Evolutionary conservation across 2,329 filamentous ascomycete genomes (phyloP).

Genomic region (Colletotrichum phormii): DNA sequence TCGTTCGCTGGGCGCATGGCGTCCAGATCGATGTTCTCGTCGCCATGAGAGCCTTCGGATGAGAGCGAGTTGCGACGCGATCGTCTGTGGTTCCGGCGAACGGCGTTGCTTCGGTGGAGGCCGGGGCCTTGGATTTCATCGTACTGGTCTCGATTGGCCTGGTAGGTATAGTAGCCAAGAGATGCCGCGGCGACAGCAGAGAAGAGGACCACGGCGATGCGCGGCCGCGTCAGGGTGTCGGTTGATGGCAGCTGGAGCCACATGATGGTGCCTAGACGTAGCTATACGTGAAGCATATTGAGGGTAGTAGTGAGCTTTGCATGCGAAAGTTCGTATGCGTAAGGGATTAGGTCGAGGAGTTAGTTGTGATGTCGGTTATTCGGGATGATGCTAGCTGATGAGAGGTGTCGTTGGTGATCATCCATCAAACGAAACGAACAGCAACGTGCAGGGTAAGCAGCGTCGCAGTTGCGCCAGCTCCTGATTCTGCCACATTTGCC

Average conservation of each 20-base stretch:
- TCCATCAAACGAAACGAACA: not conserved
- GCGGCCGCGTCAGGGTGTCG: slow-evolving; percentile 66
- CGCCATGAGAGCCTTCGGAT: slow-evolving; percentile 53
- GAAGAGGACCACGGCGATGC: slow-evolving; percentile 66
- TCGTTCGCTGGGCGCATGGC: slow-evolving; percentile 46
- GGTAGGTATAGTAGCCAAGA: slow-evolving; percentile 69
- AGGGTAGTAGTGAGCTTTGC: not conserved
- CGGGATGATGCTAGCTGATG: not conserved
- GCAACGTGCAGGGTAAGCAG: not conserved
- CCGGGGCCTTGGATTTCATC: slow-evolving; percentile 43
- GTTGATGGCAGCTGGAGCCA: slow-evolving; percentile 61
- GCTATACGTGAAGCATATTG: slow-evolving; percentile 35
- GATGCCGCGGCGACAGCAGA: slow-evolving; percentile 68
- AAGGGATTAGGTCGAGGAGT: not conserved
- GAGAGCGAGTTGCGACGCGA: slow-evolving; percentile 54
- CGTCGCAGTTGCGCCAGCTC: slow-evolving; percentile 23
- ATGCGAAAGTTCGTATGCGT: not conserved
- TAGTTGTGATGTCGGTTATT: not conserved
- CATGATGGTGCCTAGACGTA: slow-evolving; percentile 47
- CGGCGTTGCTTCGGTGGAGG: slow-evolving; percentile 75
- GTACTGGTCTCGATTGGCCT: slow-evolving; percentile 39
- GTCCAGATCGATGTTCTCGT: slow-evolving; percentile 56
- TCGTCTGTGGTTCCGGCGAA: slow-evolving; percentile 62
- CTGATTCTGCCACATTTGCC: slow-evolving; percentile 12
- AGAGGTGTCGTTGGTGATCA: not conserved